Percentiles rank a stretch among this genome's conserved stretches.
Conservation (phyloP, 2,329 filamentous ascomycete genomes). For the Apiospora saccharicola region DNA sequence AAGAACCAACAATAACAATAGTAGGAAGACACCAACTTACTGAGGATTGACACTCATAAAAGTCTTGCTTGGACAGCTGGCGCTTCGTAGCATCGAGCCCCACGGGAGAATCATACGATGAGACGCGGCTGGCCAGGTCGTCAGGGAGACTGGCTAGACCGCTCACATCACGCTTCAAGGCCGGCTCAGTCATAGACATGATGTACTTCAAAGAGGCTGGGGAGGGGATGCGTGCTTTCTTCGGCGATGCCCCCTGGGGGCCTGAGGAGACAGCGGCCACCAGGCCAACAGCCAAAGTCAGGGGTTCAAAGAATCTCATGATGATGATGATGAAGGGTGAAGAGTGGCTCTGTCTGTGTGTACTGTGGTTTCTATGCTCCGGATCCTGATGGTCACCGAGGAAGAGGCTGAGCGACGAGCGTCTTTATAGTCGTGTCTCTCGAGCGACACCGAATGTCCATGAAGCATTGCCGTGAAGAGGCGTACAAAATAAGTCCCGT, state of each 20-base stretch:
- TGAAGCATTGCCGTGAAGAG: not conserved
- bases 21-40: conserved; percentile 32
- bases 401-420: not conserved
- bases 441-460: not conserved
- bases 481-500: not conserved
- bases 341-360: not conserved
- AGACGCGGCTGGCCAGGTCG: conserved; percentile 30
- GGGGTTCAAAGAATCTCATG: conserved; percentile 38
- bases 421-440: not conserved
- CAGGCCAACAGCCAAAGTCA: conserved; percentile 38
- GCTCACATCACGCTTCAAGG: conserved; percentile 34
- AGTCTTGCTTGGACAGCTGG: conserved; percentile 38
- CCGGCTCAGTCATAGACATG: conserved; percentile 32
- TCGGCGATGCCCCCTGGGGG: conserved; percentile 24
- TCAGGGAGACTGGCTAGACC: conserved; percentile 37
- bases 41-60: conserved; percentile 44
- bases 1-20: not conserved
- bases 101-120: conserved; percentile 23
- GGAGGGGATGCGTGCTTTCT: not conserved
- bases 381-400: not conserved
- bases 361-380: not conserved
- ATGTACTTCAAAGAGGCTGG: conserved; percentile 30
- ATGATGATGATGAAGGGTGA: conserved; percentile 29
- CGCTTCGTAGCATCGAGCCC: conserved; percentile 20
- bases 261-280: conserved; percentile 33